A percentile compares a stretch with the other conserved stretches of the same genome.
These are phyloP conservation scores for Hordeum pubiflorum DNA, from an alignment of 202 grass and related monocot genomes.

Conservation along the genomic window DNA sequence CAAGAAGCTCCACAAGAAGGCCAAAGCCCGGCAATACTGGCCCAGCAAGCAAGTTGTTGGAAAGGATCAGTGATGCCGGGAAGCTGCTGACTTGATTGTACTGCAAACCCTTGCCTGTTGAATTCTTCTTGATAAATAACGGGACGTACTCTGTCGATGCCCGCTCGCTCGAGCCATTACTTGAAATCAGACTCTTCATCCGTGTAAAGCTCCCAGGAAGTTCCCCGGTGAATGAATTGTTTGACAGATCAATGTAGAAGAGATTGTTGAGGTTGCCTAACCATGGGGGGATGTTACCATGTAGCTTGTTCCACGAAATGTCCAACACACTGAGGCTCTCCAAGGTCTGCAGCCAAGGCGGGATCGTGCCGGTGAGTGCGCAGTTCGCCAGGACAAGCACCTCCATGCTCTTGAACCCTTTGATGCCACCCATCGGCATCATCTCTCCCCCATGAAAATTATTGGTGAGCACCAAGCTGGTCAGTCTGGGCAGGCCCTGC, in stretches of 20 bases:
- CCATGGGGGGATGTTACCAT: constrained; percentile 48
- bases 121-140: constrained; percentile 68
- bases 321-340: constrained; percentile 57
- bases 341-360: constrained; percentile 47
- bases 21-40: constrained; percentile 44
- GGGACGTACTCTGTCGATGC: constrained; percentile 42
- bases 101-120: constrained; percentile 48
- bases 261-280: constrained; percentile 52
- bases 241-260: constrained; percentile 83
- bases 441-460: constrained; percentile 57
- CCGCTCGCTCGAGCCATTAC: constrained; percentile 23
- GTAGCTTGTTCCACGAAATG: constrained; percentile 80
- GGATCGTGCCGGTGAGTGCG: constrained; percentile 48
- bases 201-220: constrained; percentile 51
- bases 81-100: constrained; percentile 88
- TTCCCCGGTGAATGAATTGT: constrained; percentile 72
- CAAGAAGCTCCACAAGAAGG: constrained; percentile 48
- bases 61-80: constrained; percentile 61
- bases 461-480: constrained; percentile 55
- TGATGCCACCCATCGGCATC: constrained; percentile 53
- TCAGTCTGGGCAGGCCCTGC: constrained; percentile 61
- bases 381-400: constrained; percentile 79
- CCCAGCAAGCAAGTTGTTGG: constrained; percentile 53
- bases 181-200: constrained; percentile 53
- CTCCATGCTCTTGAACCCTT: constrained; percentile 61